Conservation (phyloP, 2,329 filamentous ascomycete genomes). For the Conoideocrella luteorostrata region DNA sequence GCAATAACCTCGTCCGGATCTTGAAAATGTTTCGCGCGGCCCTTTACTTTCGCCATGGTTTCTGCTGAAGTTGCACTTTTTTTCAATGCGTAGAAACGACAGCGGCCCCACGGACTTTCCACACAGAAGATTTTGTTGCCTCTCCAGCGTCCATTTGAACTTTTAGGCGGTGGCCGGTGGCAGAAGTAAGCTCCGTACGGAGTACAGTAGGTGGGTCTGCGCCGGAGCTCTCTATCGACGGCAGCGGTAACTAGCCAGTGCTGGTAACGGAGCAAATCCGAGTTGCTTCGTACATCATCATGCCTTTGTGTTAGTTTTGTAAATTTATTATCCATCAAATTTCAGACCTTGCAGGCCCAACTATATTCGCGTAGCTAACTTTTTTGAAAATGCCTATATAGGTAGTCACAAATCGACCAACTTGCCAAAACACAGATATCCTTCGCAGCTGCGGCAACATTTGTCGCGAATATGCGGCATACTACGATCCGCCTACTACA, state of each 20-base stretch:
- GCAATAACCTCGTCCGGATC: conserved; percentile 55
- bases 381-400: not conserved
- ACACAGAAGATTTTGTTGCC: conserved; percentile 25
- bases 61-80: conserved; percentile 11
- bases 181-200: conserved; percentile 28
- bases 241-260: too few species aligned
- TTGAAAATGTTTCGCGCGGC: conserved; percentile 53
- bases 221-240: too few species aligned
- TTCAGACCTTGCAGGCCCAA: not conserved
- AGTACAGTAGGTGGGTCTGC: conserved; percentile 4
- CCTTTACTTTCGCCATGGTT: conserved; percentile 45
- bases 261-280: too few species aligned
- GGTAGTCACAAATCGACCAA: not conserved
- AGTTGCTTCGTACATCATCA: too few species aligned
- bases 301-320: too few species aligned
- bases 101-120: conserved; percentile 21
- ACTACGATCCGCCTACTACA: conserved; percentile 31
- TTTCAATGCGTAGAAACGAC: conserved; percentile 2
- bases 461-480: conserved; percentile 28
- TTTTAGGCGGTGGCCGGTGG: conserved; percentile 45
- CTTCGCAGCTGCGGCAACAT: not conserved
- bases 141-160: conserved; percentile 25
- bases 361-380: not conserved
- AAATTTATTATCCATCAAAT: not conserved
- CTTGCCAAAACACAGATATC: not conserved